Base-by-base conservation (phyloP, 768 basidiomycete species). In the Plicaturopsis crispa region DNA sequence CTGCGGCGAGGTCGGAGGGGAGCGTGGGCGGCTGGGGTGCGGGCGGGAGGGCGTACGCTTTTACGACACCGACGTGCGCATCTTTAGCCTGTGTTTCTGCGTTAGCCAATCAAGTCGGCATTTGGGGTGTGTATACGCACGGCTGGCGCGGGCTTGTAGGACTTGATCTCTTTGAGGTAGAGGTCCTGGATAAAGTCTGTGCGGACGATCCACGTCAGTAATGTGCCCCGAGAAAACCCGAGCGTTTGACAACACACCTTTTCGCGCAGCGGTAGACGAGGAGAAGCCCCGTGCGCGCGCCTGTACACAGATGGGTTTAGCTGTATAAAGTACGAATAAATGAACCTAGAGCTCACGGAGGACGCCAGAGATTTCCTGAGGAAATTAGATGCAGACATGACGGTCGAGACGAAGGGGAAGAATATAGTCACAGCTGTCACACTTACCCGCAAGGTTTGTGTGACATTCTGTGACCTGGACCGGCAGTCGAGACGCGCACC, bases 101-200 rank as follows among this genome's bases (percentile, higher is more conserved):
- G 14, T 31, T 24, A 44, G 38, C 22, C 21, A 31, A n/a, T 14
- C 17, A 16, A 22, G 20, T 3, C 4, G n/a, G 4, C 20, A 8
- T 19, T 31, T 16, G 20, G 17, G 10, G 36, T 12, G 28, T 43
- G 32, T 23, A 17, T n/a, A 72, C 87, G 59, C 52, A 92, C 91
- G 33, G 56, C 60, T 4, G 77, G 65, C 24, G 78, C 66, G 28
- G 87, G 72, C 70, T 89, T 94, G 78, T 93, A 98, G 4, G 75
- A 60, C 65, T 86, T 93, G 52, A 98, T 72, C 67, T 94, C 85
- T 54, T 73, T 80, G 49, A 98, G 51, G 65, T 97, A 98, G 40
- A 96, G 59, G 47, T 96, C 91, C 74, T 93, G 87, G 38, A 97
- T 72, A 55, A 93, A 70, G 70, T 96, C 93, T 96, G 57, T 14